Base-by-base conservation (phyloP, 2,329 filamentous ascomycete genomes). In the Colletotrichum camelliae region DNA sequence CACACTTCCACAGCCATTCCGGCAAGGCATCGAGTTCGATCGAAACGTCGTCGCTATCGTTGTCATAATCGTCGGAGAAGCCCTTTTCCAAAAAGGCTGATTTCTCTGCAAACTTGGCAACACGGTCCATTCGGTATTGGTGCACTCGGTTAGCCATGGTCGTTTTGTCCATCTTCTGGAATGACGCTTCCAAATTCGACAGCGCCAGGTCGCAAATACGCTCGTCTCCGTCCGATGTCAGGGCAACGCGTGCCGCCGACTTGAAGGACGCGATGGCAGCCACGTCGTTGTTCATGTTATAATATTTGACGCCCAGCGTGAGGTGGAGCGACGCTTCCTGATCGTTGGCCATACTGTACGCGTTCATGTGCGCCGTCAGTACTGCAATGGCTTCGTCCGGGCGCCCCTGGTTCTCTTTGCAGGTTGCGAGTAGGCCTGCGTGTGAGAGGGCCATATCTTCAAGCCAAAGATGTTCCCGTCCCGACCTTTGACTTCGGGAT, bases 291-390 rank as follows among this genome's bases (percentile, higher is more conserved):
- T 78, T 79, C 77, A 81, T 79, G 9, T 78, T 80, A 69, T 80
- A 83, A 76, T 79, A 80, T 72, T 83, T 83, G 61, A 82, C 82
- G 31, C 82, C 82, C 16, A 84, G 68, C 43, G 83, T 81, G 16
- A 84, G 77, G 18, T 82, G 79, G 35, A 84, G 74, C 5, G 81
- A 79, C 4, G 82, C 82, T 66, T 81, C 79, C 37, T 84, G 81
- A 27, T 84, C 82, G 12, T 82, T 79, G 33, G 78, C 76, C 67
- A 84, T 78, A 33, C 78, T 75, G 75, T 82, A 83, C 5, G 78
- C 77, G 27, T 82, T 82, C 68, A 84, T 79, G 52, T 77, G 75
- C 2, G 72, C 67, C 37, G 80, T 79, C 18, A 84, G 71, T 52
- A 80, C 80, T 24, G 80, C 77, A 29, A 83, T 80, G 3, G 82